These are phyloP conservation scores for Epichloe uncinata DNA, from an alignment of 2,329 filamentous ascomycete species.

Conservation along the genomic window DNA sequence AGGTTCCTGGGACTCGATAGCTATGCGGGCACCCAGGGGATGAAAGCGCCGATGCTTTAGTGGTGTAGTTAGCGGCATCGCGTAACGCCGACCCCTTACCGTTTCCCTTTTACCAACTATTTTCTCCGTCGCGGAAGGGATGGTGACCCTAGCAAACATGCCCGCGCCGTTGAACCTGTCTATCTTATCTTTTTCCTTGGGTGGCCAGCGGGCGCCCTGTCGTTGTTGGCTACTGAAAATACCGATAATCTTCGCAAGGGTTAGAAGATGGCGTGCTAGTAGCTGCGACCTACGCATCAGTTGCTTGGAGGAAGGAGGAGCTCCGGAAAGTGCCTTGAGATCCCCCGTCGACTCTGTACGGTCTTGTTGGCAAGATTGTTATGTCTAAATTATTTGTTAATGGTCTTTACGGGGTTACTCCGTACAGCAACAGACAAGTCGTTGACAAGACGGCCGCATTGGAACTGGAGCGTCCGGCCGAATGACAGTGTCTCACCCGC, in stretches of 20 bases:
- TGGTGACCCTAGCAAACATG: neutral
- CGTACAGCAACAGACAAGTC: neutral
- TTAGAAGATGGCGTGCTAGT: too few relatives aligned
- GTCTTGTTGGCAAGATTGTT: too few relatives aligned
- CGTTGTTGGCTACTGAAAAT: neutral
- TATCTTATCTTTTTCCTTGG: neutral
- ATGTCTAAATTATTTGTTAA: too few relatives aligned
- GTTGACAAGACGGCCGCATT: neutral
- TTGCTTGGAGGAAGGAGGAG: too few relatives aligned
- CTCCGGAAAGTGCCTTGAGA: too few relatives aligned
- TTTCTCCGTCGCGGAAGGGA: neutral
- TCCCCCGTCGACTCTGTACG: too few relatives aligned
- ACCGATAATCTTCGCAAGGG: neutral
- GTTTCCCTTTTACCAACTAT: neutral
- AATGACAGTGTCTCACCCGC: neutral
- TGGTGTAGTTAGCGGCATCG: neutral
- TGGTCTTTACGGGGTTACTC: neutral
- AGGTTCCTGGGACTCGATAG: constrained; percentile 4
- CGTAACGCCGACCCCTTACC: neutral
- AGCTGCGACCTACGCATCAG: too few relatives aligned
- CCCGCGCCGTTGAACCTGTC: constrained; percentile 4
- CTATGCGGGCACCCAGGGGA: neutral
- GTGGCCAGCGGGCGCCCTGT: neutral
- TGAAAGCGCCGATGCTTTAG: neutral
- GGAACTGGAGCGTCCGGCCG: neutral